Evolutionary conservation across 495 filamentous ascomycete species (phyloP).

Genomic region (Podospora pseudopauciseta): DNA sequence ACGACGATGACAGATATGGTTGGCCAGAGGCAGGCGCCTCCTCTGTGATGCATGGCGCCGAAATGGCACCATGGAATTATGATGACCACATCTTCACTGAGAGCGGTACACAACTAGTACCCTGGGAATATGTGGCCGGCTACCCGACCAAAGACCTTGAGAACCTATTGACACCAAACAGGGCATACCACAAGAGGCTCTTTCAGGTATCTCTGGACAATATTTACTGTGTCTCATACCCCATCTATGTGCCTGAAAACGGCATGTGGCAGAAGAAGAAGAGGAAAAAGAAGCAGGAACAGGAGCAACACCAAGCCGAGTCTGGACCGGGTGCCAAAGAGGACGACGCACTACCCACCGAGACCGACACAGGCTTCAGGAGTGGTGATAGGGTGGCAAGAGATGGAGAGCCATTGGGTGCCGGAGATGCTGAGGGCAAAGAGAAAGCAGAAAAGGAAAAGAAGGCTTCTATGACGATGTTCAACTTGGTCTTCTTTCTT

Average conservation of each 20-base stretch:
- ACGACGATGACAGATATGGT: slow-evolving; percentile 39
- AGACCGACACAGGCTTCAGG: slow-evolving; percentile 18
- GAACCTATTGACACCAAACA: slow-evolving; percentile 74
- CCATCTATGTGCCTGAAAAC: slow-evolving; percentile 81
- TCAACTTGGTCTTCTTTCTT: slow-evolving; percentile 91
- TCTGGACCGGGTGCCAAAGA: slow-evolving; percentile 31
- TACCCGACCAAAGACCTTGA: slow-evolving; percentile 75
- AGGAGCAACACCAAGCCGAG: slow-evolving; percentile 15
- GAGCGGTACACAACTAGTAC: slow-evolving; percentile 52
- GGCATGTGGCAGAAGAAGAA: slow-evolving; percentile 82
- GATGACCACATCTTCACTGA: slow-evolving; percentile 52
- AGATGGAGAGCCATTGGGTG: slow-evolving; percentile 35
- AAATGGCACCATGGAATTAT: slow-evolving; percentile 53
- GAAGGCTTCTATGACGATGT: slow-evolving; percentile 78
- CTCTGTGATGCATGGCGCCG: slow-evolving; percentile 32
- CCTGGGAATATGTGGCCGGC: slow-evolving; percentile 76
- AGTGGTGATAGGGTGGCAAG: slow-evolving; percentile 22
- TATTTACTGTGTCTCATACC: slow-evolving; percentile 79
- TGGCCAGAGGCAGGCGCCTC: slow-evolving; percentile 33
- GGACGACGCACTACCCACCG: slow-evolving; percentile 18
- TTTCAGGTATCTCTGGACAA: slow-evolving; percentile 87
- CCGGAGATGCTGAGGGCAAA: slow-evolving; percentile 28
- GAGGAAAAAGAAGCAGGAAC: slow-evolving; percentile 51
- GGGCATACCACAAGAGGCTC: slow-evolving; percentile 76
- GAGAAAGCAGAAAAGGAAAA: slow-evolving; percentile 52